A percentile compares a stretch with the other conserved stretches of the same genome.
Evolutionary conservation across 2,329 filamentous ascomycete species (phyloP).

Genomic region (Drechmeria coniospora): DNA sequence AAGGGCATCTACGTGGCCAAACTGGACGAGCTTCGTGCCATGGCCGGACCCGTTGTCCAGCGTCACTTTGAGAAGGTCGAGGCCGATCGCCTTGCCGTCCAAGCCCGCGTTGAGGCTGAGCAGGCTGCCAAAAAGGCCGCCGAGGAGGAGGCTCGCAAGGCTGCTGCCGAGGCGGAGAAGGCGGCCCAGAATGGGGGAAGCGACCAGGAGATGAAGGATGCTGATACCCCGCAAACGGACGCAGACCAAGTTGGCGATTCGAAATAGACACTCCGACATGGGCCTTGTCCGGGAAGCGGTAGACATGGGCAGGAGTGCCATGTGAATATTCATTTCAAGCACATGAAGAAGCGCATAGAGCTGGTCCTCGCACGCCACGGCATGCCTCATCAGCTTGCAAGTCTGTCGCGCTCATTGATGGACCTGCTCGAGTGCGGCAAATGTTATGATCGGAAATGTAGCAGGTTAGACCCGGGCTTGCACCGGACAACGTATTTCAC

Average conservation of each 20-base stretch:
- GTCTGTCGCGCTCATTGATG: not conserved
- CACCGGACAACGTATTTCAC: not conserved
- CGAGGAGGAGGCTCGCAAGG: constrained; percentile 40
- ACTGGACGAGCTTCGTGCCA: constrained; percentile 84
- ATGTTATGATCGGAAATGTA: constrained; percentile 3
- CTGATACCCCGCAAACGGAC: constrained; percentile 28
- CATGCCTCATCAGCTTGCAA: not conserved
- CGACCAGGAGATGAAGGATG: constrained; percentile 51
- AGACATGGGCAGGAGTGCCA: constrained; percentile 8
- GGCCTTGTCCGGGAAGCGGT: too few relatives aligned
- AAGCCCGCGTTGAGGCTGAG: constrained; percentile 66
- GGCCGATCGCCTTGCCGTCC: constrained; percentile 62
- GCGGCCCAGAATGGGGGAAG: constrained; percentile 28
- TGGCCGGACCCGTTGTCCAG: constrained; percentile 83
- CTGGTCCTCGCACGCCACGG: not conserved
- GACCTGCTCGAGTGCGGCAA: not conserved
- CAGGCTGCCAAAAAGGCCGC: constrained; percentile 57
- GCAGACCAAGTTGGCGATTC: constrained; percentile 17
- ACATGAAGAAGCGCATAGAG: constrained; percentile 4
- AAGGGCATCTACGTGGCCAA: constrained; percentile 92
- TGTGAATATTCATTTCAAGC: too few relatives aligned
- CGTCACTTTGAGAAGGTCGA: constrained; percentile 92
- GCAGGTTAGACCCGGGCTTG: constrained; percentile 2
- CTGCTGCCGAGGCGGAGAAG: constrained; percentile 36
- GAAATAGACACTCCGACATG: constrained; percentile 21